Conservation (phyloP, 306 rosid genomes). For the Cucumis melo region DNA sequence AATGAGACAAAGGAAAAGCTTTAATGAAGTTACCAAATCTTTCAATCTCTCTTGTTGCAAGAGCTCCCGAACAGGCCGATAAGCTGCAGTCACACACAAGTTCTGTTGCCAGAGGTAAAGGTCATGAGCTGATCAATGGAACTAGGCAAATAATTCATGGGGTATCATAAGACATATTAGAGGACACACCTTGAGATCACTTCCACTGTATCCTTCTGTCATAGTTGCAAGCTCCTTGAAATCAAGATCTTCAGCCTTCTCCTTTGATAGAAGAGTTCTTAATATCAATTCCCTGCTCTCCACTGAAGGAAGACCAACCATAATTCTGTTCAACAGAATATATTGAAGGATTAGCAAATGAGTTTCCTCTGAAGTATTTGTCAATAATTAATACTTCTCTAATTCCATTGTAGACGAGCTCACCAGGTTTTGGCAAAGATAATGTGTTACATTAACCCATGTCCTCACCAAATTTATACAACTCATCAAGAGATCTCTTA, state of each 20-base stretch:
- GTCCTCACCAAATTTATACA: background rate
- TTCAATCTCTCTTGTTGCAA: constrained; percentile 67
- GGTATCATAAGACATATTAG: background rate
- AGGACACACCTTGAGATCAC: constrained; percentile 76
- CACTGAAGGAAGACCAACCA: constrained; percentile 60
- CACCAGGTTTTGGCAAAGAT: background rate
- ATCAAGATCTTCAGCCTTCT: constrained; percentile 38
- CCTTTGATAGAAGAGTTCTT: constrained; percentile 46
- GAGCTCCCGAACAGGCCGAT: constrained; percentile 85
- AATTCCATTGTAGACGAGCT: background rate
- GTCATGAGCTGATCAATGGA: constrained; percentile 7
- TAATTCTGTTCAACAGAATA: constrained; percentile 29
- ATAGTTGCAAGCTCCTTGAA: constrained; percentile 49
- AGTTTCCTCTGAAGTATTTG: background rate
- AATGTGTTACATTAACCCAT: background rate
- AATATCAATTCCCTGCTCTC: constrained; percentile 53
- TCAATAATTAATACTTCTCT: background rate
- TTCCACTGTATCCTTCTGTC: constrained; percentile 82
- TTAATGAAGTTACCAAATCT: constrained; percentile 39
- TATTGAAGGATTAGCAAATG: background rate
- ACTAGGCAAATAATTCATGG: background rate
- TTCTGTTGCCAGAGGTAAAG: constrained; percentile 45
- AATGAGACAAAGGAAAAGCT: background rate
- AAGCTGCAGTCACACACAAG: constrained; percentile 83
- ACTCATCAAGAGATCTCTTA: background rate